These are phyloP conservation scores for Aspergillus latus DNA, from an alignment of 2,329 filamentous ascomycete genomes.

Conservation along the genomic window DNA sequence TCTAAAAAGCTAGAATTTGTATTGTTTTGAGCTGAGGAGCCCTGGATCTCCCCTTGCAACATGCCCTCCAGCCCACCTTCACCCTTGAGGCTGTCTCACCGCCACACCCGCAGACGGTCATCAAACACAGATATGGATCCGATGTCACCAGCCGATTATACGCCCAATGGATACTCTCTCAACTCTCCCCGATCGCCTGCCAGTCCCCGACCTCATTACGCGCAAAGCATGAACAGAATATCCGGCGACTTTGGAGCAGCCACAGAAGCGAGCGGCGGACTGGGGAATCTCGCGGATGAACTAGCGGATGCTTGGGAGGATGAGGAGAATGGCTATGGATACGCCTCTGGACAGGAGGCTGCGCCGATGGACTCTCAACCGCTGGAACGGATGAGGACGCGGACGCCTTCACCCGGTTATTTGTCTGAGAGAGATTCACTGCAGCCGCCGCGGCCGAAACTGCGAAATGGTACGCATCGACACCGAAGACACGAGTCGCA, in stretches of 20 bases:
- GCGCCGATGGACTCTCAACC: constrained; percentile 31
- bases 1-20: not conserved
- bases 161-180: constrained; percentile 33
- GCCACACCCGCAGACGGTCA: constrained; percentile 33
- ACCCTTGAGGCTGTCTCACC: constrained; percentile 41
- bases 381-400: constrained; percentile 28
- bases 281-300: constrained; percentile 65
- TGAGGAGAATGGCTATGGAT: constrained; percentile 50
- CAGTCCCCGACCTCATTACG: constrained; percentile 37
- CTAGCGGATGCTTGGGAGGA: constrained; percentile 60
- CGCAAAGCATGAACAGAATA: constrained; percentile 38
- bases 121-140: constrained; percentile 40
- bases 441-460: constrained; percentile 41
- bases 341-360: constrained; percentile 39
- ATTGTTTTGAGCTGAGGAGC: not conserved
- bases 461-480: constrained; percentile 35
- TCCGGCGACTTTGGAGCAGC: constrained; percentile 41
- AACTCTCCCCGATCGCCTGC: constrained; percentile 36
- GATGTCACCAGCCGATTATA: constrained; percentile 34
- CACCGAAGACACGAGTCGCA: constrained; percentile 45
- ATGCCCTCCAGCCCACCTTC: constrained; percentile 35
- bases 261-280: constrained; percentile 43
- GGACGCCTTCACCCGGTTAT: constrained; percentile 26
- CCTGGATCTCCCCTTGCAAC: constrained; percentile 5
- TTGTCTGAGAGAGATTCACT: constrained; percentile 28